These are phyloP conservation scores for Dicorynia guianensis DNA, from an alignment of 306 rosid genomes.

Conservation along the genomic window DNA sequence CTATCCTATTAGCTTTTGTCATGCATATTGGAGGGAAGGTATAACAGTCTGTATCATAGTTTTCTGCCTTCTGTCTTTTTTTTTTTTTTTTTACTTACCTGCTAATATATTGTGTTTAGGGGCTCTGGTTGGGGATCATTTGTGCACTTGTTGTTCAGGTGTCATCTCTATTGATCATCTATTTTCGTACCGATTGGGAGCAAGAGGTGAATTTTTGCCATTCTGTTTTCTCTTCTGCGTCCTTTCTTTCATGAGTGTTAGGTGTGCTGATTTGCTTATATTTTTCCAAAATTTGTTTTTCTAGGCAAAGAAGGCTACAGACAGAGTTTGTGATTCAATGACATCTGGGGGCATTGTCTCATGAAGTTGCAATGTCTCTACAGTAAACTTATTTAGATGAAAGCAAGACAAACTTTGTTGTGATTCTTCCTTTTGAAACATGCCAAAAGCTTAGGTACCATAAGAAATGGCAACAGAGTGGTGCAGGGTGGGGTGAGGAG, in stretches of 20 bases:
- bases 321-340: constrained; percentile 55
- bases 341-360: constrained; percentile 42
- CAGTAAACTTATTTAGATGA: not conserved
- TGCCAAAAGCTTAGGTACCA: not conserved
- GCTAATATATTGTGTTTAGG: constrained; percentile 43
- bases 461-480: too few relatives aligned
- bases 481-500: too few relatives aligned
- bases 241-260: not conserved
- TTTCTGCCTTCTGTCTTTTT: not conserved
- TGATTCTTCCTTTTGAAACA: not conserved
- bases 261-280: not conserved
- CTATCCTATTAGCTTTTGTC: constrained; percentile 55
- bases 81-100: not conserved
- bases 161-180: constrained; percentile 48
- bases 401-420: not conserved
- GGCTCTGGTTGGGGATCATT: constrained; percentile 83
- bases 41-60: not conserved
- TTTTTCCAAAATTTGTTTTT: not conserved
- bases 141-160: constrained; percentile 74
- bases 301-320: constrained; percentile 55
- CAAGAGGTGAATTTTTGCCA: constrained; percentile 53
- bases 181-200: constrained; percentile 71
- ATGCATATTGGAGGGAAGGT: constrained; percentile 61
- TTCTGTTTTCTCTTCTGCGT: not conserved
- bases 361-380: constrained; percentile 23